Base-by-base conservation (phyloP, 2,329 filamentous ascomycete species). In the Magnaporthiopsis rhizophila region DNA sequence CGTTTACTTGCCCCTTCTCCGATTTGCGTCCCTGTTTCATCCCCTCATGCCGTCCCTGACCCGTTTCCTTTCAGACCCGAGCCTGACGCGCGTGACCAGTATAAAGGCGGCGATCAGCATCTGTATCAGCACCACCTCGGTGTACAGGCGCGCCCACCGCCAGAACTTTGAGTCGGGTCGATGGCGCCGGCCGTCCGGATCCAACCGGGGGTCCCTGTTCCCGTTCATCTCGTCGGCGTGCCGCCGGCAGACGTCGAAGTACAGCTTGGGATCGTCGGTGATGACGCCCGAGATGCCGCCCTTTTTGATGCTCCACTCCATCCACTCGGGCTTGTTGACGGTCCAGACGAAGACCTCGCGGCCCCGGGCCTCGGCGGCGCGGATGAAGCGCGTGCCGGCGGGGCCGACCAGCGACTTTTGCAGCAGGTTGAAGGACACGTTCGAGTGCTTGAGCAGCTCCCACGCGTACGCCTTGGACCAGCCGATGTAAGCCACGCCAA, bases 341-440 rank as follows among this genome's bases (percentile, higher is more conserved):
- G 93, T 97, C 94, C 94, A 98, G 0, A 86, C 83, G 70, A 89
- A 88, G 5, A 97, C 78, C 4, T 83, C 82, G 28, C 89, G 82
- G 21, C 80, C 77, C 1, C 79, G 77, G 61, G 77, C 73, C 66
- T 82, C 81, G 32, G 86, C 84, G 64, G 88, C 83, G 15, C 80
- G 79, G 21, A 92, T 75, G 77, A 97, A 95, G 13, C 78, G 76
- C 12, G 74, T 72, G 9, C 92, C 92, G 50, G 85, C 78, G 0
- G 87, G 87, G 1, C 89, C 86, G 65, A 91, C 83, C 62, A 97
- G 81, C 26, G 86, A 77, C 65, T 82, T 81, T 66, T 90, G 86
- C 60, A 90, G 77, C 74, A 97, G 83, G 79, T 93, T 97, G 80
- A 96, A 93, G 65, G 86, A 86, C 45, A 94, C 79, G 69, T 87